Percentiles rank a stretch among this genome's conserved stretches.
Conservation (phyloP, 148 eudicot species). For the Camellia japonica region DNA sequence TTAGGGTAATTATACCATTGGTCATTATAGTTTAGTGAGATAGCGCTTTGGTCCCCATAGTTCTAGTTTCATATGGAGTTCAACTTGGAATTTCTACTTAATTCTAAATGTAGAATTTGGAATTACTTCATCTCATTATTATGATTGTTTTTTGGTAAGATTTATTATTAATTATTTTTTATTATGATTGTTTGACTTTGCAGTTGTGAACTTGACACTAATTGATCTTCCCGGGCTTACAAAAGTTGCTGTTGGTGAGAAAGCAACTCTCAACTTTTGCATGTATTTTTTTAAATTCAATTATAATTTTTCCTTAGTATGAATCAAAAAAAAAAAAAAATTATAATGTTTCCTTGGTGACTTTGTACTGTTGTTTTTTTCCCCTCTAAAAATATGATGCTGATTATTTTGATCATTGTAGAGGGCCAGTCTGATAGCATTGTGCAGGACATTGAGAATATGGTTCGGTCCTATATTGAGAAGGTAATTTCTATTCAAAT, state of each 20-base stretch:
- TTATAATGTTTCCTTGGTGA: neutral
- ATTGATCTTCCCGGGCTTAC: conserved; percentile 23
- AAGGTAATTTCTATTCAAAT: conserved; percentile 18
- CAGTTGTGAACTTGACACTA: conserved; percentile 20
- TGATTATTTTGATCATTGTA: conserved; percentile 10
- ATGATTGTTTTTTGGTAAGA: no score
- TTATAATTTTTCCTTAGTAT: neutral
- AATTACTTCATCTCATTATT: neutral
- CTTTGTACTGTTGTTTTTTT: neutral
- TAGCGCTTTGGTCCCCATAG: no score
- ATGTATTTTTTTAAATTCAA: no score
- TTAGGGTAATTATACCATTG: no score
- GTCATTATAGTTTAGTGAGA: no score
- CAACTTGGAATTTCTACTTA: neutral
- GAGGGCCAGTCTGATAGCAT: conserved; percentile 52
- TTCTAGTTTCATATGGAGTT: neutral
- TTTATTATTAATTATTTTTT: no score
- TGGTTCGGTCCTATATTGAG: conserved; percentile 57
- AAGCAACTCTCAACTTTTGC: neutral
- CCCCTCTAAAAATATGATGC: neutral
- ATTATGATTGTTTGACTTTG: neutral
- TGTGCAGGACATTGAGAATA: conserved; percentile 55
- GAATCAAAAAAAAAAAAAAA: no score
- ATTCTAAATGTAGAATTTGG: neutral
- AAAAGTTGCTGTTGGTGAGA: conserved; percentile 23